Conservation (phyloP, 371 early-diverging fungal genomes). For the Blastocladiella emersonii region DNA sequence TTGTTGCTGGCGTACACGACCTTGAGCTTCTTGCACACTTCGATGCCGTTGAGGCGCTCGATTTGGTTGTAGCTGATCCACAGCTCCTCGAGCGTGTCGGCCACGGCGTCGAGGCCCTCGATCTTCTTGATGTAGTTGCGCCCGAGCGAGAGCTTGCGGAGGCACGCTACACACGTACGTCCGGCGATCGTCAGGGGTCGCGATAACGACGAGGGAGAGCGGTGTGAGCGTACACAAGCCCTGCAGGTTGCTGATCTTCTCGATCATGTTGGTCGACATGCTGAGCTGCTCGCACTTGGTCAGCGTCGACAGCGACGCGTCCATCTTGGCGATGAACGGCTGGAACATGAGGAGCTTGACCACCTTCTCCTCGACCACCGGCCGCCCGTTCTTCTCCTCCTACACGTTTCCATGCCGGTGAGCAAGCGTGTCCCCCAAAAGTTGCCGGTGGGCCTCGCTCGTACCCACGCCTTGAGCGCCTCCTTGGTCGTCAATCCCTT, state of each 20-base stretch:
- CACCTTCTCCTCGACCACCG: slow-evolving; percentile 23
- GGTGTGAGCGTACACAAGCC: slow-evolving; percentile 26
- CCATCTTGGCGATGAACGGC: slow-evolving; percentile 36
- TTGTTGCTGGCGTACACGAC: slow-evolving; percentile 37
- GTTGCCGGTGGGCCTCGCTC: not conserved
- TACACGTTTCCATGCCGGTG: not conserved
- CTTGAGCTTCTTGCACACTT: slow-evolving; percentile 36
- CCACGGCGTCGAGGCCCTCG: slow-evolving; percentile 35
- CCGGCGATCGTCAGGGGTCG: not conserved
- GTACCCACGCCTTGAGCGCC: slow-evolving; percentile 34
- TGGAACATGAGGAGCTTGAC: slow-evolving; percentile 26
- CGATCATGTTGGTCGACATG: slow-evolving; percentile 33
- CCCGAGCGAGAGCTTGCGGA: slow-evolving; percentile 31
- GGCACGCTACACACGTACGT: slow-evolving; percentile 8
- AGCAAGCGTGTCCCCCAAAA: not conserved
- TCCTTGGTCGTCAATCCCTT: slow-evolving; percentile 34
- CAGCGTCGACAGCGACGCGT: slow-evolving; percentile 25
- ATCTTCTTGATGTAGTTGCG: slow-evolving; percentile 39
- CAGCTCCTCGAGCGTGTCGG: slow-evolving; percentile 38
- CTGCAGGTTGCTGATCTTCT: slow-evolving; percentile 33
- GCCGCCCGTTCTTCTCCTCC: slow-evolving; percentile 29
- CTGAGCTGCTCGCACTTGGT: slow-evolving; percentile 30
- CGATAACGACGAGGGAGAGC: not conserved
- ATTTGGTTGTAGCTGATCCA: slow-evolving; percentile 38
- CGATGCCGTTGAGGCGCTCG: slow-evolving; percentile 35